Evolutionary conservation across 257 asterid genomes (phyloP), one percentile per base, ranked within the genome.

Genomic region (Salvia hispanica): DNA sequence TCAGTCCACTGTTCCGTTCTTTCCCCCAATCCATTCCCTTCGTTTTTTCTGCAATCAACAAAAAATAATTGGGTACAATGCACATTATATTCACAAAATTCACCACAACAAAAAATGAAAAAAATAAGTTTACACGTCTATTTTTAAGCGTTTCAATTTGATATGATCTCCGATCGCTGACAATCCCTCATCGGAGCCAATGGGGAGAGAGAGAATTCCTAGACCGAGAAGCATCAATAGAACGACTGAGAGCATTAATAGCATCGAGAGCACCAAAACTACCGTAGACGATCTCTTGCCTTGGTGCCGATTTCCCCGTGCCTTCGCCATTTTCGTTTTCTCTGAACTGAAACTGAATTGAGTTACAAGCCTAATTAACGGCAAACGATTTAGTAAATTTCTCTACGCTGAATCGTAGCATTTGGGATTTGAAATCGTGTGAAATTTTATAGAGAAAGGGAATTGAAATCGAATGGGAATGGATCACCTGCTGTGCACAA

Each of bases 171-270:
- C 79, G 70, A 44, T 25, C 56, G 80, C 62, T 1, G 79, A 50
- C 9, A 84, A 40, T 0, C 79, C 84, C 2, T 77, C 82, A 14
- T 81, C 89, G 68, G 82, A 78, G 57, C 79, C 86, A 59, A 88
- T 61, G 52, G 97, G 97, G 13, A 88, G 86, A 68, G 91, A 83
- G n/a, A 88, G 76, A 67, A 86, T 88, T 59, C 97, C 97, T 9
- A 89, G 86, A 58, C 96, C 96, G 37, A 89, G 81, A 66, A 92
- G 92, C 88, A 89, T 78, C 50, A 92, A 54, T 36, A 89, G 85
- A 64, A 92, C 95, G 18, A 92, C 75, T 15, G 97, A 66, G 18
- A 92, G 79, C 95, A 87, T 87, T 12, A 92, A 78, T 8, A 92
- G 82, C 89, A 89, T 81, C 45, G 81, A 78, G 2, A 91, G 88